Percentiles rank a stretch among this genome's conserved stretches.
Evolutionary conservation across 495 filamentous ascomycete genomes (phyloP).

Genomic region (Pyronema omphalodes): DNA sequence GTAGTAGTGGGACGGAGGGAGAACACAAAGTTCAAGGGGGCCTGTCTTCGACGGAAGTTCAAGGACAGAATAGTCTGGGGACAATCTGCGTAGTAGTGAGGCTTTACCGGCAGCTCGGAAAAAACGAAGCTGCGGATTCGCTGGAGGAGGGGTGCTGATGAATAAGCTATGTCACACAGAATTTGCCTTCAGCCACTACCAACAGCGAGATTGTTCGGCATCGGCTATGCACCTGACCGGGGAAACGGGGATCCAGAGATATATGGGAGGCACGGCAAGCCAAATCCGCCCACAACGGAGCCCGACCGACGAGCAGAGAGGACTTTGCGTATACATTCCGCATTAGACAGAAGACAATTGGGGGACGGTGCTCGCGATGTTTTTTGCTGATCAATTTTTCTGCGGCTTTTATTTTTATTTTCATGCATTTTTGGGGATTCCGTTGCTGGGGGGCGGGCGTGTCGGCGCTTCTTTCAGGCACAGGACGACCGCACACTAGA

Average conservation of each 20-base stretch:
- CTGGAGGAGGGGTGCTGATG: not conserved
- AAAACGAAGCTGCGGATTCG: slow-evolving; percentile 1
- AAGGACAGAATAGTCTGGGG: not conserved
- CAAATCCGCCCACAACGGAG: too few relatives aligned
- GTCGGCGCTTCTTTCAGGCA: too few relatives aligned
- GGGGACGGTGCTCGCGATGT: too few relatives aligned
- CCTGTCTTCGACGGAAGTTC: not conserved
- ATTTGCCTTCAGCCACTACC: not conserved
- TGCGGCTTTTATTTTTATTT: too few relatives aligned
- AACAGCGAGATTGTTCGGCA: not conserved
- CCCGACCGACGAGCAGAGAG: too few relatives aligned
- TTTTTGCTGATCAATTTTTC: too few relatives aligned
- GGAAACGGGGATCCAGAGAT: not conserved
- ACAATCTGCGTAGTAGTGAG: not conserved
- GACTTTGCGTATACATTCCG: too few relatives aligned
- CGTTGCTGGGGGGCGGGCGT: too few relatives aligned
- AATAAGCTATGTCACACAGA: not conserved
- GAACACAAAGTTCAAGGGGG: not conserved
- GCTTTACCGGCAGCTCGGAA: slow-evolving; percentile 1
- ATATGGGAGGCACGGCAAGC: too few relatives aligned
- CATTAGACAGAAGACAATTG: too few relatives aligned
- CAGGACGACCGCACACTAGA: too few relatives aligned
- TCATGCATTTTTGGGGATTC: too few relatives aligned
- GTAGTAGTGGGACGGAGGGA: not conserved
- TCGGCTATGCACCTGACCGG: not conserved